Conservation (phyloP, 2,329 filamentous ascomycete genomes). For the Myriosclerotinia scirpicola region DNA sequence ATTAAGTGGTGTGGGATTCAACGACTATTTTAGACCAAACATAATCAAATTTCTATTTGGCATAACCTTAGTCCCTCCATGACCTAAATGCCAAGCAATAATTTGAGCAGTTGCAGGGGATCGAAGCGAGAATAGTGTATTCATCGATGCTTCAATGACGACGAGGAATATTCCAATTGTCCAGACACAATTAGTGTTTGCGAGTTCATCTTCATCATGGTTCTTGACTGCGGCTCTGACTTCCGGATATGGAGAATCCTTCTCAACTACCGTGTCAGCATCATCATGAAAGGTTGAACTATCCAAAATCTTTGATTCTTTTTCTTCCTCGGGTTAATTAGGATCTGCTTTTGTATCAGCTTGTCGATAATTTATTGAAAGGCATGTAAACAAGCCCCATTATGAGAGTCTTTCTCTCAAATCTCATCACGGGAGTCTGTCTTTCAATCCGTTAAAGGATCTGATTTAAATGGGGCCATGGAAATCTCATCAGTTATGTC, state of each 20-base stretch:
- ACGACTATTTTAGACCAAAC: conserved; percentile 54
- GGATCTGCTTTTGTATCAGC: conserved; percentile 6
- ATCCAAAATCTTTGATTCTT: not conserved
- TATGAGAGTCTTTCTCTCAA: conserved; percentile 1
- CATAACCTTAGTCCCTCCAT: conserved; percentile 53
- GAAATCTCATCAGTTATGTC: not conserved
- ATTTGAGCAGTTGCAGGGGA: conserved; percentile 31
- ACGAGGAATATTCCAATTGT: conserved; percentile 50
- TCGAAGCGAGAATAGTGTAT: conserved; percentile 33
- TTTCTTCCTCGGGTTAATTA: not conserved
- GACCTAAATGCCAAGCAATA: conserved; percentile 45
- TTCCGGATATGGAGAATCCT: conserved; percentile 40
- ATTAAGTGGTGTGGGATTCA: conserved; percentile 70
- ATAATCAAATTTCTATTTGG: conserved; percentile 41
- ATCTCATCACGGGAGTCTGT: too few relatives aligned
- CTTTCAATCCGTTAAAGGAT: not conserved
- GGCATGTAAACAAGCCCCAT: conserved; percentile 8
- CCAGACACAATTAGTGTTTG: conserved; percentile 67
- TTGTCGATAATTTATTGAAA: not conserved
- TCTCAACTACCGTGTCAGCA: conserved; percentile 1
- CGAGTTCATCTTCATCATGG: conserved; percentile 63
- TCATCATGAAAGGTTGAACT: not conserved
- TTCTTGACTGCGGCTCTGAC: conserved; percentile 58
- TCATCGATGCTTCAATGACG: conserved; percentile 29
- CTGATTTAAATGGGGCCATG: not conserved